phyloP scores from a whole-genome alignment of 2,329 filamentous ascomycete genomes.

The Hypoxylon sp. region DNA sequence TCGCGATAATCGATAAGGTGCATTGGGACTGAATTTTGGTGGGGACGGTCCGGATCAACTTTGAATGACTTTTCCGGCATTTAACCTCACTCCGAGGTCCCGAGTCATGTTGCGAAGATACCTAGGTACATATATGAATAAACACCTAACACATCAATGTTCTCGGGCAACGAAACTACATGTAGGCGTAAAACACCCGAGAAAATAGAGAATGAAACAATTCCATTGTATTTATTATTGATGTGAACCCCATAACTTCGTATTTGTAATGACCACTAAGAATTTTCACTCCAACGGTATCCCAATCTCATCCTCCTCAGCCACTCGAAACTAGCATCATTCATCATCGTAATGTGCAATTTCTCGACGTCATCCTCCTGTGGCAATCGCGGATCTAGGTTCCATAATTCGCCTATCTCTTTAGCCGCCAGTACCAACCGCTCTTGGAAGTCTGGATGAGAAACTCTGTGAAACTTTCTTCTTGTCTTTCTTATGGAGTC shows the following conservation, averaged over 20 bases:
- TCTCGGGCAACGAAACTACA: too few species aligned
- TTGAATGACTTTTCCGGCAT: neutral
- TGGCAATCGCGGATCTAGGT: neutral
- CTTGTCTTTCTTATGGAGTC: neutral
- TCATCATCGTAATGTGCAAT: neutral
- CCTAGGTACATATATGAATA: too few species aligned
- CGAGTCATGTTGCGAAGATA: too few species aligned
- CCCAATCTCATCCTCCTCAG: neutral
- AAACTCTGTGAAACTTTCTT: neutral
- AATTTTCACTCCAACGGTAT: conserved; percentile 5
- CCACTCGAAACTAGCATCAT: neutral
- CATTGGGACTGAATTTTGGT: conserved; percentile 11
- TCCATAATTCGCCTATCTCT: neutral
- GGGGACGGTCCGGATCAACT: conserved; percentile 23
- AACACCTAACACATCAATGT: too few species aligned
- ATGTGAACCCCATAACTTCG: too few species aligned
- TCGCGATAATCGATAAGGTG: conserved; percentile 29
- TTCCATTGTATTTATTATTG: too few species aligned
- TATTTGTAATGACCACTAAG: too few species aligned
- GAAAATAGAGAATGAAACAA: too few species aligned
- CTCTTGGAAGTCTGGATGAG: neutral
- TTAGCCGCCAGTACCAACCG: neutral
- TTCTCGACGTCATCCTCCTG: neutral
- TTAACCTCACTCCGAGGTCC: too few species aligned
- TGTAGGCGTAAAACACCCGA: too few species aligned